Evolutionary conservation across 2,329 filamentous ascomycete species (phyloP).

Genomic region (Ustulina deusta): DNA sequence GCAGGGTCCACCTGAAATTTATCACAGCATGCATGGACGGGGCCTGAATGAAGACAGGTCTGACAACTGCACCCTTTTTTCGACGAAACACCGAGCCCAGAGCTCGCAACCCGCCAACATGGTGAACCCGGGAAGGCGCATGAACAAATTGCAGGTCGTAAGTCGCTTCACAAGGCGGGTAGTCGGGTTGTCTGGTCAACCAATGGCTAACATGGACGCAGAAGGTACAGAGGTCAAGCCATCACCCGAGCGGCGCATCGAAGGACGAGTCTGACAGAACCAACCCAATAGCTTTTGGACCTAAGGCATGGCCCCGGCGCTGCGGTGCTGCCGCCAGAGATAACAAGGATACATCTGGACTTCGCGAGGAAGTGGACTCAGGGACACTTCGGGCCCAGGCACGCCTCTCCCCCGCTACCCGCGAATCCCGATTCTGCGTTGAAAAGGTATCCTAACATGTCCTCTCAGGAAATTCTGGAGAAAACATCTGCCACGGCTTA

Average conservation of each 20-base stretch:
- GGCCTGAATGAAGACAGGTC: not conserved
- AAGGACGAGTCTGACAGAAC: slow-evolving; percentile 23
- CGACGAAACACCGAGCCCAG: slow-evolving; percentile 40
- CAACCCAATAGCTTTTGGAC: slow-evolving; percentile 44
- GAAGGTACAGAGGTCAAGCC: slow-evolving; percentile 47
- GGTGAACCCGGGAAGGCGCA: slow-evolving; percentile 54
- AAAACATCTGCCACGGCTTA: slow-evolving; percentile 83
- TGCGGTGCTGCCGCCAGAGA: slow-evolving; percentile 79
- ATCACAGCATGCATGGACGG: slow-evolving; percentile 24
- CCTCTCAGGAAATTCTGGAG: slow-evolving; percentile 85
- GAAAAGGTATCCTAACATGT: slow-evolving; percentile 20
- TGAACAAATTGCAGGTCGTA: slow-evolving; percentile 52
- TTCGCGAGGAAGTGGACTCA: slow-evolving; percentile 72
- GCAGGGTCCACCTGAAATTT: slow-evolving; percentile 41
- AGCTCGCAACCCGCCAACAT: slow-evolving; percentile 49
- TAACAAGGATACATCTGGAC: slow-evolving; percentile 80
- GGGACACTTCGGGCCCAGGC: slow-evolving; percentile 81
- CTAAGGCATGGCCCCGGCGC: slow-evolving; percentile 86
- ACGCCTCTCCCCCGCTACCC: slow-evolving; percentile 44
- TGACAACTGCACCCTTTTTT: slow-evolving; percentile 9
- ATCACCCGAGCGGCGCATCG: not conserved
- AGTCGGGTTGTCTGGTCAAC: slow-evolving; percentile 3
- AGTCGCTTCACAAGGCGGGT: slow-evolving; percentile 37
- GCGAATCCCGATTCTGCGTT: slow-evolving; percentile 1
- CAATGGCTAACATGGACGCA: slow-evolving; percentile 45